Percentiles rank a stretch among this genome's conserved stretches.
Evolutionary conservation across 495 filamentous ascomycete species (phyloP).

Genomic region (Paragyromitra xinjiangensis): DNA sequence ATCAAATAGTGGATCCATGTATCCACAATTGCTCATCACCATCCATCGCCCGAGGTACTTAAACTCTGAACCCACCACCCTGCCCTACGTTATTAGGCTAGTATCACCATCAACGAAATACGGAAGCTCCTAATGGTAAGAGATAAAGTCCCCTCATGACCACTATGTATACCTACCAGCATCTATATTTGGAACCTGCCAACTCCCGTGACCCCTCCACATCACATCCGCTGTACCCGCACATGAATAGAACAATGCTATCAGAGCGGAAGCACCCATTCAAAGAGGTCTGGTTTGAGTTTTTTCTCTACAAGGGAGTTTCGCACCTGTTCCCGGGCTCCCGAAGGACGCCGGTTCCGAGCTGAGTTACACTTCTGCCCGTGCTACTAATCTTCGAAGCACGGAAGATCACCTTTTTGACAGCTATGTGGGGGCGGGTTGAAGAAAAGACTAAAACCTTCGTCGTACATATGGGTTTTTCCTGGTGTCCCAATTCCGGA

Average conservation of each 20-base stretch:
- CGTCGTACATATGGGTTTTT: background rate
- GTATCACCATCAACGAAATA: background rate
- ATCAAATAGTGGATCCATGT: too few relatives aligned
- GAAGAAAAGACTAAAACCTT: background rate
- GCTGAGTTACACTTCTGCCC: background rate
- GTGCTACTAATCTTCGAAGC: background rate
- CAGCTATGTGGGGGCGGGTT: background rate
- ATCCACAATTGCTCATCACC: too few relatives aligned
- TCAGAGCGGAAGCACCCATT: background rate
- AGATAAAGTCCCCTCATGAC: background rate
- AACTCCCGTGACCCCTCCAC: background rate
- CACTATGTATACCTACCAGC: background rate
- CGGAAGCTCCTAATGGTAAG: background rate
- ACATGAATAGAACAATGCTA: background rate
- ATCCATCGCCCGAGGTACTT: too few relatives aligned
- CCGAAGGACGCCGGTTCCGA: background rate
- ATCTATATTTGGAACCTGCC: constrained; percentile 6
- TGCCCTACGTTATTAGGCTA: too few relatives aligned
- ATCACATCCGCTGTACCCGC: background rate
- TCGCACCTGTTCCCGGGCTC: background rate
- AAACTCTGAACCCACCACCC: too few relatives aligned
- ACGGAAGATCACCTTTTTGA: background rate
- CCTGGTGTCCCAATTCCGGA: background rate
- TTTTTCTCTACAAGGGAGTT: background rate
- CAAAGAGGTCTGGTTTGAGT: background rate